Evolutionary conservation across 306 rosid genomes (phyloP).

Genomic region (Rosa chinensis): DNA sequence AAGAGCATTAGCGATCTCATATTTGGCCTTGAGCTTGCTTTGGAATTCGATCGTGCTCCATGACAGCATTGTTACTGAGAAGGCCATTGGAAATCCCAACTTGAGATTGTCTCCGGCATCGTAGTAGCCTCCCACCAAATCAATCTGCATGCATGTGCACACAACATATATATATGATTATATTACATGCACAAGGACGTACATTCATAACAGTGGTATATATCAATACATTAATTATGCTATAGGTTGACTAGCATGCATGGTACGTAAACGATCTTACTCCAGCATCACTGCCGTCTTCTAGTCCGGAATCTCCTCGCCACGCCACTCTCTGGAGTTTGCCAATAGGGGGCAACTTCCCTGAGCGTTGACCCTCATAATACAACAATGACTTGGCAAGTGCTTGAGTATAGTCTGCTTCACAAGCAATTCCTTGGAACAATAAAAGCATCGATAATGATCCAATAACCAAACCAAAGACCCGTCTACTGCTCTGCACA

Average conservation of each 20-base stretch:
- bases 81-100: constrained; percentile 70
- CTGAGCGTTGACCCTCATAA: background rate
- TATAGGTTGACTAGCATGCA: no score
- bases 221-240: no score
- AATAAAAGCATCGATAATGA: background rate
- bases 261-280: background rate
- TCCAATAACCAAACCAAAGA: background rate
- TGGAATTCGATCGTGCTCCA: constrained; percentile 66
- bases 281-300: background rate
- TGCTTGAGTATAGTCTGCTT: background rate
- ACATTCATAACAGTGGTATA: no score
- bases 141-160: background rate
- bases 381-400: background rate
- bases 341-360: background rate
- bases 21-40: constrained; percentile 8
- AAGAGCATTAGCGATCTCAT: constrained; percentile 44
- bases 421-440: background rate
- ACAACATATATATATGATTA: background rate
- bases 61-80: constrained; percentile 65
- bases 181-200: no score
- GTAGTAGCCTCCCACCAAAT: background rate
- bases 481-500: background rate
- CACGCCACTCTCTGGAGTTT: background rate
- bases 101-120: constrained; percentile 25
- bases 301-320: background rate